Percentiles rank a stretch among this genome's conserved stretches.
Evolutionary conservation across 1,284 basidiomycete genomes (phyloP).

Genomic region (Ganoderma lucidum): DNA sequence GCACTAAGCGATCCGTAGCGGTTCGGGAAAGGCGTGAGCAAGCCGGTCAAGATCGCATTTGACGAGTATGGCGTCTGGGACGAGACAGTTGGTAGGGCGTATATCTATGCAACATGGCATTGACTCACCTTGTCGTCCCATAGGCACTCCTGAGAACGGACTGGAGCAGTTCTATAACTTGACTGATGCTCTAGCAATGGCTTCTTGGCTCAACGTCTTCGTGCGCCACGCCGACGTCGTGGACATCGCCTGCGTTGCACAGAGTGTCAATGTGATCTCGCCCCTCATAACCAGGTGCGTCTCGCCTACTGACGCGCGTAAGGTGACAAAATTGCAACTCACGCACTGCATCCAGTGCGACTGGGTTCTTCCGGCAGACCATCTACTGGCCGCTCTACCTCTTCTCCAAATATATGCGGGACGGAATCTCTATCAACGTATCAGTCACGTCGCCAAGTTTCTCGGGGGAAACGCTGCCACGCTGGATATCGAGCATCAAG

Average conservation of each 20-base stretch:
- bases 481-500: constrained; percentile 53
- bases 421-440: constrained; percentile 52
- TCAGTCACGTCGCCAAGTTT: constrained; percentile 51
- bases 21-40: constrained; percentile 32
- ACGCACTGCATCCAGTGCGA: constrained; percentile 39
- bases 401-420: constrained; percentile 63
- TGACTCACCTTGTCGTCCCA: neutral
- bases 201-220: constrained; percentile 71
- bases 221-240: constrained; percentile 67
- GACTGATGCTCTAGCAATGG: constrained; percentile 66
- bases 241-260: constrained; percentile 70
- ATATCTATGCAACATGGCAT: neutral
- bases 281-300: constrained; percentile 46
- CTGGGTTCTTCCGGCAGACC: constrained; percentile 58
- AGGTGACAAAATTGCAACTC: neutral
- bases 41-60: constrained; percentile 46
- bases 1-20: constrained; percentile 23
- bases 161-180: constrained; percentile 69
- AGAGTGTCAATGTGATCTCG: constrained; percentile 66
- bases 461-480: constrained; percentile 55
- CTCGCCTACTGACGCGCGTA: constrained; percentile 10
- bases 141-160: constrained; percentile 55
- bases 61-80: constrained; percentile 72
- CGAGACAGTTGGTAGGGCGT: constrained; percentile 38
- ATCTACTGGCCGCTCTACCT: constrained; percentile 62